Base-by-base conservation (phyloP, 305 asterid genomes). In the Fraxinus ornus region DNA sequence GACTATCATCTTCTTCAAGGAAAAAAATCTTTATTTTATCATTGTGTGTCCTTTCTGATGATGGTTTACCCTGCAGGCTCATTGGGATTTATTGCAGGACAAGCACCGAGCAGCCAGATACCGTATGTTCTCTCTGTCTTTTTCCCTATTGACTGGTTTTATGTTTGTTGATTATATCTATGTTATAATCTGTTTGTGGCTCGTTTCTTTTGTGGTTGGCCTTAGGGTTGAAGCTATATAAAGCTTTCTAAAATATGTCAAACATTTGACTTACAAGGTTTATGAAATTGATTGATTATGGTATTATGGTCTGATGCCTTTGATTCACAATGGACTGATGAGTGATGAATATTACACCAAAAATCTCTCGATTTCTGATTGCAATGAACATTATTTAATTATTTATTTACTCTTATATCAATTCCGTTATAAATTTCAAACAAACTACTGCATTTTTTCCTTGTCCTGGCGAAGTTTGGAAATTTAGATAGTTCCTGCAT, bases 31-130 rank as follows among this genome's bases (percentile, higher is more conserved):
- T 74, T 12, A 4, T 71, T 80, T 28, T 17, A 57, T 64, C 62
- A 4, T 22, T 78, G n/a, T 79, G 35, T 24, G 5, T 68, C 83
- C 78, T 73, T 19, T 78, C 79, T 49, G 41, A 15, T 52, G 77
- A 9, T 44, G 55, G 15, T 83, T 77, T 77, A 28, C 78, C 82
- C 81, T 83, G 84, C 89, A 89, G 96, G 92, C 21, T 86, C 92
- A 81, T 85, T 90, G 83, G 94, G 92, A 77, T 91, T 89, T 83
- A 87, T 91, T 68, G 87, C 91, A n/a, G 87, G 89, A 28, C 96
- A 91, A 86, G 88, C 84, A 77, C 88, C 91, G 37, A 84, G 86
- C 85, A 55, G 83, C 74, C 92, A 90, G 75, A 85, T 91, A 83
- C 74, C 88, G 98, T 95, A 87, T 88, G 98, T 83, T 71, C 66